Percentiles rank a stretch among this genome's conserved stretches.
phyloP scores from a whole-genome alignment of 2,329 filamentous ascomycete species.

The Paracoccidioides lutzii region DNA sequence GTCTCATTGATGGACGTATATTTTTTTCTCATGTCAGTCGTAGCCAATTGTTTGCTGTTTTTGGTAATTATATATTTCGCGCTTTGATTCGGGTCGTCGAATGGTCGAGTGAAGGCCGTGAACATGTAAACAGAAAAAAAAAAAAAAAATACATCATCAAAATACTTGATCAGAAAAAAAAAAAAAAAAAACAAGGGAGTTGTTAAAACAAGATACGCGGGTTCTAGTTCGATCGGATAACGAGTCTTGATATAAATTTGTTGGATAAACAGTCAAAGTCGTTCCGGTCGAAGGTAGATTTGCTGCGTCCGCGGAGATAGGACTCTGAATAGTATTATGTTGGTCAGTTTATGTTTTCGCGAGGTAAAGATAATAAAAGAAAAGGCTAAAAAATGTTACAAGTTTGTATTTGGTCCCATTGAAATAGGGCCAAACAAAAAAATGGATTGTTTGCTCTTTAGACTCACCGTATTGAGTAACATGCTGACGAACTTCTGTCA shows the following conservation, averaged over 20 bases:
- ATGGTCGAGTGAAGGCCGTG: constrained; percentile 10
- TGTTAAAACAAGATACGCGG: constrained; percentile 3
- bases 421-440: neutral
- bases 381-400: too few species aligned
- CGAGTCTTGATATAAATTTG: constrained; percentile 92
- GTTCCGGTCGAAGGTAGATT: constrained; percentile 72
- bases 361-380: neutral
- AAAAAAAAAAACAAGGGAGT: too few species aligned
- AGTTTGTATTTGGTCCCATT: too few species aligned
- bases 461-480: constrained; percentile 83
- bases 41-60: neutral
- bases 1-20: constrained; percentile 2
- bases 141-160: constrained; percentile 11
- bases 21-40: neutral
- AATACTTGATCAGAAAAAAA: constrained; percentile 10
- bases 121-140: constrained; percentile 7
- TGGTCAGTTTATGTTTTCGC: constrained; percentile 28
- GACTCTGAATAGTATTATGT: constrained; percentile 46
- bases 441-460: constrained; percentile 1
- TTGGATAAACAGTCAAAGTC: constrained; percentile 94
- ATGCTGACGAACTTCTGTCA: constrained; percentile 90
- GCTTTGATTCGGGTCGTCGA: constrained; percentile 6
- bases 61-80: constrained; percentile 6
- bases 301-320: constrained; percentile 69
- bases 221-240: constrained; percentile 77